Percentiles rank a stretch among this genome's conserved stretches.
Conservation (phyloP, 2,329 filamentous ascomycete genomes). For the Pseudocercospora cruenta region DNA sequence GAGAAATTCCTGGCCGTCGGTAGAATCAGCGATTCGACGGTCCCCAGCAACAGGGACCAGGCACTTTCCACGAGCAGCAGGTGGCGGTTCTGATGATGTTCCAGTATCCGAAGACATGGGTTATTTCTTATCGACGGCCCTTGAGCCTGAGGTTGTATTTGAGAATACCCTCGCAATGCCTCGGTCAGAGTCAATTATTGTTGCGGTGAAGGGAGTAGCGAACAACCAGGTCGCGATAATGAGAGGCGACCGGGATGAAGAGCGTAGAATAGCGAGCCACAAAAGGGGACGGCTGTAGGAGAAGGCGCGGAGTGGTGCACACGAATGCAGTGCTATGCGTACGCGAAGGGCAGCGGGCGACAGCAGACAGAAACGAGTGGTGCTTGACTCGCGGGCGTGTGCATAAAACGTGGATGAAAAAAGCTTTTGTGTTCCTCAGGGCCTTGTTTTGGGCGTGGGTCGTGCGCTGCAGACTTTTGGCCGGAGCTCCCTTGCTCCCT, state of each 20-base stretch:
- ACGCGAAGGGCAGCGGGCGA: too few species aligned
- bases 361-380: background rate
- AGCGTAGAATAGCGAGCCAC: background rate
- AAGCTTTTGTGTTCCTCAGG: background rate
- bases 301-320: background rate
- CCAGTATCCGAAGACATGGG: background rate
- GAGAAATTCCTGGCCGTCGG: background rate
- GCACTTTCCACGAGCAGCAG: background rate
- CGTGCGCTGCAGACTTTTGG: background rate
- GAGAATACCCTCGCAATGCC: background rate
- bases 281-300: background rate
- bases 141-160: conserved; percentile 2
- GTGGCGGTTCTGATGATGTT: background rate
- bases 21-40: conserved; percentile 1
- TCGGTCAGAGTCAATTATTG: background rate
- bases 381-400: background rate
- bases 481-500: background rate
- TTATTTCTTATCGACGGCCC: background rate
- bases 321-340: background rate
- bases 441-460: background rate
- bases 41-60: background rate
- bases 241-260: background rate
- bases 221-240: background rate
- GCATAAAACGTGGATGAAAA: background rate
- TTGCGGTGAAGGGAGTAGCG: background rate